Evolutionary conservation across 495 filamentous ascomycete species (phyloP).

Genomic region (Sabuloglossum arenarium): DNA sequence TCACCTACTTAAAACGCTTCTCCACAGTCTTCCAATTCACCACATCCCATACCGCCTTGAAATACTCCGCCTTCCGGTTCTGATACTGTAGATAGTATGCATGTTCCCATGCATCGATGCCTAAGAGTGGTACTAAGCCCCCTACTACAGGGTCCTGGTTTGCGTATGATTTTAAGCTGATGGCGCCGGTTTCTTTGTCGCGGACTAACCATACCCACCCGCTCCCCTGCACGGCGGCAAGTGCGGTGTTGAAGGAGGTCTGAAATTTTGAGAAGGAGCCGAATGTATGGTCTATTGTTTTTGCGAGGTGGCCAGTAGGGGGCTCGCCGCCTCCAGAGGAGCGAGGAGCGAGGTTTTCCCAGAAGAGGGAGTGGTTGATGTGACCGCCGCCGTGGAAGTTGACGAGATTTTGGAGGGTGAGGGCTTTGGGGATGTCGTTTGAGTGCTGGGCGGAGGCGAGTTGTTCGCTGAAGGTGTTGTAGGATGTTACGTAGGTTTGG

Average conservation of each 20-base stretch:
- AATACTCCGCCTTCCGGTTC: constrained; percentile 98
- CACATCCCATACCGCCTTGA: constrained; percentile 90
- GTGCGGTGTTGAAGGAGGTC: constrained; percentile 52
- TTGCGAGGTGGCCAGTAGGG: constrained; percentile 38
- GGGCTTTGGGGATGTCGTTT: constrained; percentile 43
- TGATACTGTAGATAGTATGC: constrained; percentile 82
- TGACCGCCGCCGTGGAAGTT: constrained; percentile 96
- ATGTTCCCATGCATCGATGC: constrained; percentile 97
- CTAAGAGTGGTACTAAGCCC: constrained; percentile 66
- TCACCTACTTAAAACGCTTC: constrained; percentile 20
- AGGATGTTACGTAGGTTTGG: constrained; percentile 55
- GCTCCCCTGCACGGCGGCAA: constrained; percentile 80
- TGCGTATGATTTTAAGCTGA: constrained; percentile 60
- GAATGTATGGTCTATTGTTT: constrained; percentile 58
- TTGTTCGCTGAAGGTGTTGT: constrained; percentile 42
- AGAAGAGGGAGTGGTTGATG: constrained; percentile 84
- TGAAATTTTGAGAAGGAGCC: constrained; percentile 54
- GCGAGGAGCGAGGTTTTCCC: constrained; percentile 79
- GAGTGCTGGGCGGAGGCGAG: constrained; percentile 34
- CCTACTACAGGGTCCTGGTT: constrained; percentile 90
- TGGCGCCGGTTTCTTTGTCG: constrained; percentile 52
- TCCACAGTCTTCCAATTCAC: constrained; percentile 95
- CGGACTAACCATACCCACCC: constrained; percentile 92
- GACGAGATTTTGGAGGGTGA: constrained; percentile 65
- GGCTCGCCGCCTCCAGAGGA: constrained; percentile 50